Percentiles rank a stretch among this genome's conserved stretches.
Evolutionary conservation across 441 rosid genomes (phyloP).

Genomic region (Eutrema salsugineum): DNA sequence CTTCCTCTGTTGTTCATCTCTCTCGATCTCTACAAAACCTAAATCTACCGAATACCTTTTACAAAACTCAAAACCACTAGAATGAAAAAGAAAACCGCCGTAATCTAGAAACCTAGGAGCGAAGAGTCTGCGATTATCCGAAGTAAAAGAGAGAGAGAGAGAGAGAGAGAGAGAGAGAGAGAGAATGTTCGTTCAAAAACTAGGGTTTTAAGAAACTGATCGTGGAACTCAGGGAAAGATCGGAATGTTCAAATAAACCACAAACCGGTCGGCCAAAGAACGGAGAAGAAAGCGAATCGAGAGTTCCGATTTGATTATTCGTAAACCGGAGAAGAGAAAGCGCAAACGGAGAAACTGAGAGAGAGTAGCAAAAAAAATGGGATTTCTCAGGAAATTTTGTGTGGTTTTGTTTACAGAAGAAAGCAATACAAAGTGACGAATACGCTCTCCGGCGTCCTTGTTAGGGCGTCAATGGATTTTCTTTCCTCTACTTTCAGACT

Average conservation of each 20-base stretch:
- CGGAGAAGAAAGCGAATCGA: slow-evolving; percentile 10
- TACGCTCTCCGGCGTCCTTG: slow-evolving; percentile 30
- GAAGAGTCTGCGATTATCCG: slow-evolving; percentile 7
- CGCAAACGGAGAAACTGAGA: background rate
- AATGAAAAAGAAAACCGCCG: background rate
- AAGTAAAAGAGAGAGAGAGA: no score
- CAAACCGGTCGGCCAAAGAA: slow-evolving; percentile 32
- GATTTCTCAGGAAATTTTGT: background rate
- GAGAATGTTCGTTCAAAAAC: background rate
- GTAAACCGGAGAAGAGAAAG: background rate
- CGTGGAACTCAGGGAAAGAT: slow-evolving; percentile 27
- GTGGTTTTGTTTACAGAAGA: slow-evolving; percentile 11
- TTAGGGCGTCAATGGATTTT: slow-evolving; percentile 33
- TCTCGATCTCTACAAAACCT: slow-evolving; percentile 31
- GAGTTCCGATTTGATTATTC: slow-evolving; percentile 1
- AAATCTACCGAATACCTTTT: slow-evolving; percentile 17
- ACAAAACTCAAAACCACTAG: slow-evolving; percentile 3
- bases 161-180: background rate
- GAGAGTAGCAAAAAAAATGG: background rate
- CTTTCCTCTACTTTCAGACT: slow-evolving; percentile 12
- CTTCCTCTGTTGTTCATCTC: slow-evolving; percentile 71
- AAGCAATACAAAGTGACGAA: slow-evolving; percentile 16
- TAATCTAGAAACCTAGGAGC: background rate
- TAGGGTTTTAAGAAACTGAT: slow-evolving; percentile 18
- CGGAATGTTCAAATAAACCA: slow-evolving; percentile 17